A percentile compares a stretch with the other conserved stretches of the same genome.
phyloP scores from a whole-genome alignment of 73 alveolate species.

The Paramecium pentaurelia region DNA sequence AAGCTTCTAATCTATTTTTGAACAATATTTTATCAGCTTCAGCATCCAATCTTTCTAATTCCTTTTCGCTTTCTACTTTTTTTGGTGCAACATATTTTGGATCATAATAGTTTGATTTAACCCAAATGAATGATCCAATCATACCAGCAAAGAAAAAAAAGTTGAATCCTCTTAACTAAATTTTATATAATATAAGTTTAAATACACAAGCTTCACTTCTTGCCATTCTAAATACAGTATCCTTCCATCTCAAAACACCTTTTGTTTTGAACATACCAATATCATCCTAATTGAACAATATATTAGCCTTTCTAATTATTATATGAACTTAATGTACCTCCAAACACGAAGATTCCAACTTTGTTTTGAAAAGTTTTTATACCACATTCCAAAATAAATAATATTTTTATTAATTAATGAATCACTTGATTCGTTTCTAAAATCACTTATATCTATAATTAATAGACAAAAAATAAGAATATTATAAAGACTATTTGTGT shows the following conservation, averaged over 20 bases:
- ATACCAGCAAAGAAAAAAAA: constrained; percentile 25
- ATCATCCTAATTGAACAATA: constrained; percentile 35
- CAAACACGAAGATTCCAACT: constrained; percentile 61
- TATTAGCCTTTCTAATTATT: constrained; percentile 17
- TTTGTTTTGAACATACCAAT: constrained; percentile 48
- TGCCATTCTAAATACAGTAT: constrained; percentile 22
- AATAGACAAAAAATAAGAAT: too few species aligned
- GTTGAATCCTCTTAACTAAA: constrained; percentile 41
- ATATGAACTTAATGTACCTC: not conserved
- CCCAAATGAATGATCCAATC: constrained; percentile 28
- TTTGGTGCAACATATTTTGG: constrained; percentile 44
- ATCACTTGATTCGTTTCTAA: not conserved
- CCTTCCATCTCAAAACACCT: constrained; percentile 51
- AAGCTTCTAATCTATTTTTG: constrained; percentile 38
- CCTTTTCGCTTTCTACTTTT: not conserved
- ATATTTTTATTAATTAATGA: not conserved
- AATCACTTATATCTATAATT: not conserved
- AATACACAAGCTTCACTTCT: constrained; percentile 45
- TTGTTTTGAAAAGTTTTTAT: constrained; percentile 48
- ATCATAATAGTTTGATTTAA: constrained; percentile 16
- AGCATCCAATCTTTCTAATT: constrained; percentile 35
- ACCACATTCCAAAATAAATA: constrained; percentile 46
- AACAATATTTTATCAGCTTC: constrained; percentile 35
- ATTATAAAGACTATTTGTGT: too few species aligned
- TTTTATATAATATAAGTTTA: not conserved